Evolutionary conservation across 345 rosid species (phyloP), one percentile per base, ranked within the genome.

Genomic region (Arabis alpina): DNA sequence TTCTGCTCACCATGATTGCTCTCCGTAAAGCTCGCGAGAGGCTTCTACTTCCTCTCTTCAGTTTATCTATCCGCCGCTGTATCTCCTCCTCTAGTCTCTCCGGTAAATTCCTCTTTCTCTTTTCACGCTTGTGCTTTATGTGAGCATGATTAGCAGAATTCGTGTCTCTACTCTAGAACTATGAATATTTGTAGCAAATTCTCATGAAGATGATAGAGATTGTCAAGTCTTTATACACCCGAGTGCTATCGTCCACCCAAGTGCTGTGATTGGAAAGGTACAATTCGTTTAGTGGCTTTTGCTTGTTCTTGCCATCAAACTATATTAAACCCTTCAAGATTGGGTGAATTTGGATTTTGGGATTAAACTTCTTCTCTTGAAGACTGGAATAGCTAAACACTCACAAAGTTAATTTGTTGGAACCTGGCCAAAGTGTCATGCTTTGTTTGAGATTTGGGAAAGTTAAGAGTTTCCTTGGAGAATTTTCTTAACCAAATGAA

Each of bases 201-300:
- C 48, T 61, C 68, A 43, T 5, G 66, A 60, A 44, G 78, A 76
- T 45, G 59, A 50, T 9, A 68, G 74, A 27, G 79, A 72, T 37
- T 50, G 71, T 19, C 32, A 74, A 42, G 72, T 76, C 62, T 70
- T 79, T 59, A 74, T 93, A 60, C 98, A 93, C 72, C 88, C 92
- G 13, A 78, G 81, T 34, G 89, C 98, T 36, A 43, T 84, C 28
- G 83, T 93, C 66, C 97, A 93, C 76, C 96, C 96, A 34, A 72
- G 79, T 50, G 96, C 98, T 25, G 59, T 83, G 44, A 79, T 89
- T 66, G 99, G 97, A 49, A 83, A 82, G 86, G 97, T 93, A 62
- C 62, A 30, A 30, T 60, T 74, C 14, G 15, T 49, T 49, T 24
- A 14, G 9, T 71, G 1, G 40, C 42, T 37, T 16, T 23, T 54